phyloP scores from a whole-genome alignment of 148 eudicot genomes.

The Fagopyrum tataricum region DNA sequence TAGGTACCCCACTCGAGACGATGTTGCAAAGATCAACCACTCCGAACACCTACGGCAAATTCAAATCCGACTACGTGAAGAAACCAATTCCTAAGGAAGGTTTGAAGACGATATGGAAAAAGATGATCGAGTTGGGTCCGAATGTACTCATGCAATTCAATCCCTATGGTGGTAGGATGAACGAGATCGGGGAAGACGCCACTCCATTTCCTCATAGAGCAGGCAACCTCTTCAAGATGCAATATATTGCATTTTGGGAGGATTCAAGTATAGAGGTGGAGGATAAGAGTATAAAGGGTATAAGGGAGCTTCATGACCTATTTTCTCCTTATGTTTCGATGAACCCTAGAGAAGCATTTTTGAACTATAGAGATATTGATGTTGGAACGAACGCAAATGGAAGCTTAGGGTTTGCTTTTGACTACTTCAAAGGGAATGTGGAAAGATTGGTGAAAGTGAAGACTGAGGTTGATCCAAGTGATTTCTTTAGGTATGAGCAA shows the following conservation, averaged over 20 bases:
- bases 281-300: not conserved
- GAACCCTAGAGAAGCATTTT: constrained; percentile 19
- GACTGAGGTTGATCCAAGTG: constrained; percentile 15
- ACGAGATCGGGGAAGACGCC: constrained; percentile 12
- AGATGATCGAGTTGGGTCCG: constrained; percentile 21
- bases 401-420: not conserved
- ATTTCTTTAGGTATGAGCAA: constrained; percentile 19
- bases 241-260: constrained; percentile 11
- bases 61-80: constrained; percentile 30
- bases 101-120: constrained; percentile 25
- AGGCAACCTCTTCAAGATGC: constrained; percentile 22
- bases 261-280: constrained; percentile 7
- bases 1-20: constrained; percentile 18
- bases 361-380: constrained; percentile 22
- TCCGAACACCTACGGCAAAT: constrained; percentile 11
- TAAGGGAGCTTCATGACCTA: not conserved
- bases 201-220: constrained; percentile 24
- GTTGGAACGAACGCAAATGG: constrained; percentile 15
- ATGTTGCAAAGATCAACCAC: constrained; percentile 16
- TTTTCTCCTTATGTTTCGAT: constrained; percentile 22
- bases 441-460: constrained; percentile 16
- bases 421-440: constrained; percentile 18
- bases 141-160: constrained; percentile 27
- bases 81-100: constrained; percentile 23
- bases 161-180: constrained; percentile 27